Base-by-base conservation (phyloP, 495 filamentous ascomycete genomes). In the Bacidia rubella region DNA sequence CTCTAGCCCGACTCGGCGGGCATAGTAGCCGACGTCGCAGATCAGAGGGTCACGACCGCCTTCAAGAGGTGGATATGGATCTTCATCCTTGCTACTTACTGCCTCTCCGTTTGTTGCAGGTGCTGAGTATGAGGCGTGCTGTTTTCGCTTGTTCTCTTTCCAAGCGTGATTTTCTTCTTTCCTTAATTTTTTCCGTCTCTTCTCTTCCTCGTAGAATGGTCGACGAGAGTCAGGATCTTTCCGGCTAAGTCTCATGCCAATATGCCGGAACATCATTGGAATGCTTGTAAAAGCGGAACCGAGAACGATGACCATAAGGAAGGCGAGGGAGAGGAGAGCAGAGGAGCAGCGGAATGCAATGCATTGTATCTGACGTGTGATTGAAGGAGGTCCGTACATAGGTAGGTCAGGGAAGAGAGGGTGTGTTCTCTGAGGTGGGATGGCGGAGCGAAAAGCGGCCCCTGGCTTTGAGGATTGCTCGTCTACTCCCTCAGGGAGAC, bases 371-470 rank as follows among this genome's bases (percentile, higher is more conserved):
- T 77, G 71, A 38, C 81, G 68, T 23, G 82, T 51, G 1, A 73
- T 21, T 2, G 83, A 80, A 0, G 88, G 81, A 0, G 88, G 82
- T 0, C 84, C 85, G 56, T 95, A 95, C 2, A 86, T 68, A 0
- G 90, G 90, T 12, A 97, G 65, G 9, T 87, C 85, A 11, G 90
- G 90, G 59, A 97, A 97, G 1, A 95, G 66, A 7, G 90, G 89
- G 61, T 94, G 82, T 5, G 82, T 87, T 59, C 76, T 70, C 2
- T 78, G 75, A 1, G 81, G 76, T 0, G 80, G 80, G 60, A 66
- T 56, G 1, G 68, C 63, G 1, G 55, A 54, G 2, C 63, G 47
- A 11, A 77, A 52, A 7, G 68, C 54, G 10, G 65, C 73, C 40
- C 64, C 64, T 1, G 61, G 48, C 19, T 60, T 51, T 12, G 56